Evolutionary conservation across 306 rosid genomes (phyloP), one percentile per base, ranked within the genome.

Genomic region (Calophaca sinica): DNA sequence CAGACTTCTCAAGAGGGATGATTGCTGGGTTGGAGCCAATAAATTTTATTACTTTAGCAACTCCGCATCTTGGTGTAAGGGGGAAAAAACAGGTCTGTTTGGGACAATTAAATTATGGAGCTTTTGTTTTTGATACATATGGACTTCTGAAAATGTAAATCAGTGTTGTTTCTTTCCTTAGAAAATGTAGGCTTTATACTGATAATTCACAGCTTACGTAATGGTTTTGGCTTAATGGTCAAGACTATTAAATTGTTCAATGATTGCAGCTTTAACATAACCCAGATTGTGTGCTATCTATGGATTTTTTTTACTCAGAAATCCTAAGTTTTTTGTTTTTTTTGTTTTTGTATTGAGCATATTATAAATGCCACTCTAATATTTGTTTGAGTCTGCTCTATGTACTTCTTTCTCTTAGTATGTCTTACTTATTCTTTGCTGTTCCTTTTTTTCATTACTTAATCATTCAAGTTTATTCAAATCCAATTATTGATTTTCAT

Each of bases 51-150:
- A 90, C 98, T 83, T 82, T 94, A 84, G 97, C 98, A 63, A 88
- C 93, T 81, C 98, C 98, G 26, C 98, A 94, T 85, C 97, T 94
- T 51, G 97, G 97, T 8, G 96, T 91, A 76, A 88, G 96, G 84
- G 97, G 98, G 28, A 94, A 77, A 86, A 88, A 71, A 2, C 98
- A 94, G 96, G 98, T 94, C 26, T 66, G 87, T 91, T 36, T 49
- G 45, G 46, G 32, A 77, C 68, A 73, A 75, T 71, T 58, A 52
- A 46, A 65, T 64, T 78, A 39, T 77, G 62, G 53, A 9, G 62
- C 67, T 42, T 7, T 69, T 81, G 39, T 63, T 46, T 42, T 59
- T 12, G 15, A 2, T 35, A 52, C 62, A 26, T 77, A 48, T 28
- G 12, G 62, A 59, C 64, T 49, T 55, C 46, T 68, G 66, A 10